Base-by-base conservation (phyloP, 148 eudicot species). In the Polygonum aviculare region DNA sequence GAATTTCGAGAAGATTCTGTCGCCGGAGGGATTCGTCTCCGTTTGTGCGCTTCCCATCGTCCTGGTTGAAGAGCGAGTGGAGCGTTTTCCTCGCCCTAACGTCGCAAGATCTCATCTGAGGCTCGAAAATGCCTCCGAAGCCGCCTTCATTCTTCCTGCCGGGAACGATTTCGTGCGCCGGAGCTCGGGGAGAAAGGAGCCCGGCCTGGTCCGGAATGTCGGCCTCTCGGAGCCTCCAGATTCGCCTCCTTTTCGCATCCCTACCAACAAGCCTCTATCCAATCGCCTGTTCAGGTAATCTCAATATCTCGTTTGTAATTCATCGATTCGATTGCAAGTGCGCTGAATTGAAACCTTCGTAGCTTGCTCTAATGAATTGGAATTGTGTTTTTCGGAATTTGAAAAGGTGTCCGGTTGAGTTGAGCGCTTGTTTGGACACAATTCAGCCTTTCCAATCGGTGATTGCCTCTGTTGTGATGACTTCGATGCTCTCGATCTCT, bases 21-120 rank as follows among this genome's bases (percentile, higher is more conserved):
- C 92, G 12, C 81, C 87, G 75, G 83, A 80, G 3, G 94, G 94
- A 21, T 79, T 73, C 69, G 75, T 95, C 82, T 86, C 97, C 78
- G 78, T 95, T 75, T 90, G 93, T 54, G 98, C n/a, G 98, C 81
- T 95, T 95, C 84, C n/a, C n/a, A n/a, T n/a, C n/a, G n/a, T n/a
- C n/a, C n/a, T n/a, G n/a, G n/a, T n/a, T n/a, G n/a, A n/a, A n/a
- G n/a, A n/a, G n/a, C n/a, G n/a, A n/a, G n/a, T n/a, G n/a, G n/a
- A n/a, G n/a, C n/a, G n/a, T n/a, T n/a, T n/a, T n/a, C n/a, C n/a
- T n/a, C n/a, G n/a, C n/a, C n/a, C n/a, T n/a, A n/a, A n/a, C n/a
- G n/a, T n/a, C n/a, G n/a, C n/a, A n/a, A n/a, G n/a, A n/a, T n/a
- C n/a, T n/a, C n/a, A n/a, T n/a, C n/a, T n/a, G n/a, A n/a, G n/a